These are phyloP conservation scores for Clonostachys byssicola DNA, from an alignment of 2,329 filamentous ascomycete species.

Conservation along the genomic window DNA sequence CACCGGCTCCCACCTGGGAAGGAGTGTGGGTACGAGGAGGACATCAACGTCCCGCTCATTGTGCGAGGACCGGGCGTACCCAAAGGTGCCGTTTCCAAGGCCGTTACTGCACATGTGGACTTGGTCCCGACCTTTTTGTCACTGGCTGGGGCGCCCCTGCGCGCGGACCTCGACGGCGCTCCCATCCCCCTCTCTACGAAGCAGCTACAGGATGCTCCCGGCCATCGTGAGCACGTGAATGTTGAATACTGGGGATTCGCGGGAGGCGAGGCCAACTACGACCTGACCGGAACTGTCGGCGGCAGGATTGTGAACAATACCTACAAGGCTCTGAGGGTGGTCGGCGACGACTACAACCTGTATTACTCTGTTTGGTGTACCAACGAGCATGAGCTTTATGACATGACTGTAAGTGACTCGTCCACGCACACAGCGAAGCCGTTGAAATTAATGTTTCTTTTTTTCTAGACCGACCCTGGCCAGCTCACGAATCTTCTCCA, in stretches of 20 bases:
- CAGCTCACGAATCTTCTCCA: constrained; percentile 25
- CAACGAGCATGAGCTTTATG: constrained; percentile 40
- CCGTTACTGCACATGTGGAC: constrained; percentile 47
- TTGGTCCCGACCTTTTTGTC: constrained; percentile 49
- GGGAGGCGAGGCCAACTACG: constrained; percentile 15
- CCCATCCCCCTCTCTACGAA: constrained; percentile 17
- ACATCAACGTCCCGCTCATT: constrained; percentile 44
- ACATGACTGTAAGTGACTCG: constrained; percentile 38
- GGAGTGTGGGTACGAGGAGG: constrained; percentile 42
- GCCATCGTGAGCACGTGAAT: constrained; percentile 36
- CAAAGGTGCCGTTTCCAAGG: constrained; percentile 23
- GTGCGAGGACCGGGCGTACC: constrained; percentile 42
- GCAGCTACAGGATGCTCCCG: not conserved
- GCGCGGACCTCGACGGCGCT: not conserved
- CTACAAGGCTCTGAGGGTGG: constrained; percentile 46
- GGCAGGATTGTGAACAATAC: constrained; percentile 33
- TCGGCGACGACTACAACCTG: constrained; percentile 39
- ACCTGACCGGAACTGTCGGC: constrained; percentile 2
- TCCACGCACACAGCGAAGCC: not conserved
- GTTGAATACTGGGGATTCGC: constrained; percentile 46
- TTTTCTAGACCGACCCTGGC: constrained; percentile 29
- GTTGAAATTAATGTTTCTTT: not conserved
- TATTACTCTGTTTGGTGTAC: constrained; percentile 54
- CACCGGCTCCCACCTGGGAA: constrained; percentile 45
- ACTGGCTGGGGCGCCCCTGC: constrained; percentile 14